Evolutionary conservation across 176 grass and related monocot species (phyloP), one percentile per base, ranked within the genome.

Genomic region (Urochloa ruziziensis): DNA sequence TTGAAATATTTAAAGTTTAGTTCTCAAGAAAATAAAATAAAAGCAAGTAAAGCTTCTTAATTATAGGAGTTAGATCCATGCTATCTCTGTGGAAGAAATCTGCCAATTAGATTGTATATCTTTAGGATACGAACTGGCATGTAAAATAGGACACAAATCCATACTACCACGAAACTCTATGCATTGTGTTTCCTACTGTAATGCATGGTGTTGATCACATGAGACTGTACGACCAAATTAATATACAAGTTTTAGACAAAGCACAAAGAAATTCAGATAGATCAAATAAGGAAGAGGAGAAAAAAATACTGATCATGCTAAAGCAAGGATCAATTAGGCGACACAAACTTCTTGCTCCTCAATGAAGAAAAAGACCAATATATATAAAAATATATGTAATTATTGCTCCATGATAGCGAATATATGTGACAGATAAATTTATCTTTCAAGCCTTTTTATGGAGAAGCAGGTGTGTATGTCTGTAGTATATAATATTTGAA

Each of bases 121-220:
- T n/a, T n/a, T n/a, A n/a, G n/a, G n/a, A n/a, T 32, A 80, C 27
- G 39, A 43, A 47, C 10, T 83, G 36, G 15, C 63, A 14, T 68
- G n/a, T 79, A 73, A 53, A n/a, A 79, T 17, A 66, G 25, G 70
- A 3, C 6, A 63, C 67, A 59, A 29, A 74, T 80, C 71, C 52
- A 61, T 69, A 39, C 32, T 67, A 80, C 43, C 76, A 80, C 75
- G 61, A 84, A 89, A 84, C 39, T 61, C 60, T 73, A 79, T 46
- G n/a, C n/a, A n/a, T n/a, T n/a, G 54, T 59, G 43, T 79, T 84
- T 67, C 34, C 19, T 74, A 35, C 48, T 74, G 67, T 18, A 84
- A 75, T 51, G 76, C 33, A 74, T 19, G 49, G 66, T 80, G 56
- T 80, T 30, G 35, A 80, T 85, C 70, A 69, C 82, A 85, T 75